phyloP scores from a whole-genome alignment of 2,329 filamentous ascomycete species.

The Chrysoporthe austroafricana region DNA sequence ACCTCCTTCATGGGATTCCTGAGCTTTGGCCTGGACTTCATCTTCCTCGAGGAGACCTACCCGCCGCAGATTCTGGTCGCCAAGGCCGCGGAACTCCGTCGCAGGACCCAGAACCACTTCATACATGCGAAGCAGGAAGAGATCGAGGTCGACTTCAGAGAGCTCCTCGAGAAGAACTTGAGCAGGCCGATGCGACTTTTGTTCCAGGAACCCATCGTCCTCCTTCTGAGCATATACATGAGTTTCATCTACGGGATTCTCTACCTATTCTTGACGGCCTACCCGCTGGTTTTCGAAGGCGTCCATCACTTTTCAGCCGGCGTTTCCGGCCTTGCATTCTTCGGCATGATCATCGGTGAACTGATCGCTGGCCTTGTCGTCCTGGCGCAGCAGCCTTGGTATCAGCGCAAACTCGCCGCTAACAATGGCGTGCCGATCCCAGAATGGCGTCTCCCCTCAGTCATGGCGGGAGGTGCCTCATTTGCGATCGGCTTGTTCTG shows the following conservation, averaged over 20 bases:
- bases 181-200: slow-evolving; percentile 68
- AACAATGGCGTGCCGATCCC: slow-evolving; percentile 69
- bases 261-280: slow-evolving; percentile 85
- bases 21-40: slow-evolving; percentile 61
- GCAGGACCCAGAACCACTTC: slow-evolving; percentile 70
- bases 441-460: slow-evolving; percentile 68
- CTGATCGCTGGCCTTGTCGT: slow-evolving; percentile 69
- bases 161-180: slow-evolving; percentile 69
- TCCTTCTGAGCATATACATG: slow-evolving; percentile 71
- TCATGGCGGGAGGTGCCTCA: slow-evolving; percentile 62
- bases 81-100: slow-evolving; percentile 64
- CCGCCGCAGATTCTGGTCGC: slow-evolving; percentile 66
- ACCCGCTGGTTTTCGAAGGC: slow-evolving; percentile 77
- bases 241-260: slow-evolving; percentile 77
- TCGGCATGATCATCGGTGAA: slow-evolving; percentile 80
- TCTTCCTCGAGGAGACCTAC: slow-evolving; percentile 72
- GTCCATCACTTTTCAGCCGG: slow-evolving; percentile 74
- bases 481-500: slow-evolving; percentile 73
- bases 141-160: slow-evolving; percentile 67
- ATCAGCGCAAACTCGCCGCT: slow-evolving; percentile 68
- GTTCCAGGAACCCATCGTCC: slow-evolving; percentile 70
- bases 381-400: slow-evolving; percentile 65
- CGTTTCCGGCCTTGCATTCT: slow-evolving; percentile 76
- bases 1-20: slow-evolving; percentile 64
- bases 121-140: slow-evolving; percentile 74